Evolutionary conservation across 495 filamentous ascomycete species (phyloP).

Genomic region (Schizothecium vesticola): DNA sequence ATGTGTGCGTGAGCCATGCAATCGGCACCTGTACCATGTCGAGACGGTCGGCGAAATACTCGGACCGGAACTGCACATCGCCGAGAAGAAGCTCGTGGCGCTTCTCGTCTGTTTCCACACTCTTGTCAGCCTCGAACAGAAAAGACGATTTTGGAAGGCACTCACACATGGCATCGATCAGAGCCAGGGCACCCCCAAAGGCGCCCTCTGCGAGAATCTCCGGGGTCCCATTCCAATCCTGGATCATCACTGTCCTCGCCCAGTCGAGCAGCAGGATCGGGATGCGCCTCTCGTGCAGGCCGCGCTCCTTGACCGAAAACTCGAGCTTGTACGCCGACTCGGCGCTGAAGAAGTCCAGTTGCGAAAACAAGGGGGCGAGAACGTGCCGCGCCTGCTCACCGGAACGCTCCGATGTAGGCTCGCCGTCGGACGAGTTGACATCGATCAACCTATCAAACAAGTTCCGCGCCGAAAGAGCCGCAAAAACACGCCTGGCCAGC

Average conservation of each 20-base stretch:
- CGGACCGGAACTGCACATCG: conserved; percentile 64
- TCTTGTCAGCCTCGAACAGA: conserved; percentile 11
- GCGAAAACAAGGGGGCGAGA: conserved; percentile 42
- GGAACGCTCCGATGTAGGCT: conserved; percentile 11
- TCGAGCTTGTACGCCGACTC: conserved; percentile 35
- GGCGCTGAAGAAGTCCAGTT: conserved; percentile 42
- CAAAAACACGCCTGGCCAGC: conserved; percentile 45
- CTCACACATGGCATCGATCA: conserved; percentile 70
- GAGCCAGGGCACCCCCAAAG: conserved; percentile 66
- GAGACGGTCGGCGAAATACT: conserved; percentile 69
- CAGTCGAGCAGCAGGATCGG: conserved; percentile 64
- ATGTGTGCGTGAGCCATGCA: conserved; percentile 58
- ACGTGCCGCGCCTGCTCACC: conserved; percentile 30
- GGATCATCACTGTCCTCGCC: conserved; percentile 68
- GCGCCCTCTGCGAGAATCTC: conserved; percentile 59
- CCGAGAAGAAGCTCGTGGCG: conserved; percentile 57
- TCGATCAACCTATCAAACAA: conserved; percentile 42
- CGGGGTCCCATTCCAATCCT: conserved; percentile 71
- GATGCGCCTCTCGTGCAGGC: conserved; percentile 47
- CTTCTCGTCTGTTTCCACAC: conserved; percentile 45
- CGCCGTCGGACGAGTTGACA: conserved; percentile 20
- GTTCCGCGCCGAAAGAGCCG: conserved; percentile 44
- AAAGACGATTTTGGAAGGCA: conserved; percentile 7
- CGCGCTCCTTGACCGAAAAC: conserved; percentile 43
- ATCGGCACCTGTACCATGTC: conserved; percentile 71